Evolutionary conservation across 306 rosid genomes (phyloP).

Genomic region (Begonia masoniana): DNA sequence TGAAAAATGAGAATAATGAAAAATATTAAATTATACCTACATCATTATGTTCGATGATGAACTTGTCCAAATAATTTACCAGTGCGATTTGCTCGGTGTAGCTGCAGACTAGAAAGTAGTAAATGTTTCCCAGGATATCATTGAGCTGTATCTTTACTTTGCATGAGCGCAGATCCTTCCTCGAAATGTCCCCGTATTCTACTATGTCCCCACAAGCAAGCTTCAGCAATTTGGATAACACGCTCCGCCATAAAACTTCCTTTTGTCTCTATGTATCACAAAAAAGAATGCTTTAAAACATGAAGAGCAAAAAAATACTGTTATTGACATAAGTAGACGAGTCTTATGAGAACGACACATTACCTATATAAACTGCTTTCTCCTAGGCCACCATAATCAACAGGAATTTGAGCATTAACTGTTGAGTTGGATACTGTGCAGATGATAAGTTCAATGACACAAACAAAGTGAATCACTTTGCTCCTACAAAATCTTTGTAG

Average conservation of each 20-base stretch:
- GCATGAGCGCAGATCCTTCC: slow-evolving; percentile 33
- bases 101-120: slow-evolving; percentile 76
- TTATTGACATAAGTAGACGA: too few species aligned
- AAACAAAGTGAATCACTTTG: too few species aligned
- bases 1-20: not conserved
- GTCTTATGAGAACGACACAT: slow-evolving; percentile 7
- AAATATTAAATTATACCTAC: slow-evolving; percentile 26
- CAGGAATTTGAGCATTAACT: slow-evolving; percentile 81
- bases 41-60: slow-evolving; percentile 67
- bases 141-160: slow-evolving; percentile 42
- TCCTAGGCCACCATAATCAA: slow-evolving; percentile 63
- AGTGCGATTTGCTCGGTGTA: slow-evolving; percentile 83
- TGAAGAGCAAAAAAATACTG: not conserved
- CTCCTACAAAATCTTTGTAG: too few species aligned
- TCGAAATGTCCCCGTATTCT: slow-evolving; percentile 29
- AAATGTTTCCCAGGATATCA: slow-evolving; percentile 61
- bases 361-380: slow-evolving; percentile 92
- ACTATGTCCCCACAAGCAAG: slow-evolving; percentile 64
- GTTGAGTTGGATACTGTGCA: slow-evolving; percentile 84
- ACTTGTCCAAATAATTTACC: slow-evolving; percentile 73
- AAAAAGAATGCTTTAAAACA: slow-evolving; percentile 7
- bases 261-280: slow-evolving; percentile 46
- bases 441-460: too few species aligned
- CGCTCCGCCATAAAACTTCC: slow-evolving; percentile 98
- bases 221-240: slow-evolving; percentile 83